Evolutionary conservation across 2,329 filamentous ascomycete species (phyloP).

Genomic region (Diaporthe velutina): DNA sequence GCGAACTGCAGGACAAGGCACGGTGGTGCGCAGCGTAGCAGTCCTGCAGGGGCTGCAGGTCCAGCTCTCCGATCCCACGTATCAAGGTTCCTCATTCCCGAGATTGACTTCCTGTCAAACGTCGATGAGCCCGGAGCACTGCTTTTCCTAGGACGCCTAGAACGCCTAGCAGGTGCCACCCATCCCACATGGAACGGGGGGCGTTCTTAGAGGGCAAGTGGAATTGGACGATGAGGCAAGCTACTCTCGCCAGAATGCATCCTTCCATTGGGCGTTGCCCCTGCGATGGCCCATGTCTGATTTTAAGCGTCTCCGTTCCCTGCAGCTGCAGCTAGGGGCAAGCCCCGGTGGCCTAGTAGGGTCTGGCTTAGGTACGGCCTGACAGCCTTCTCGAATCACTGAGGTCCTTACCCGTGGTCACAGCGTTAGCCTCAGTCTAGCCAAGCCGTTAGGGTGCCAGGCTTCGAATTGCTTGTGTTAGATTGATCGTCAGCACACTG

Average conservation of each 20-base stretch:
- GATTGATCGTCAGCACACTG: neutral
- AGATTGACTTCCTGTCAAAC: slow-evolving; percentile 15
- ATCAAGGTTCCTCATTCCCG: slow-evolving; percentile 1
- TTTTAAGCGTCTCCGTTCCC: slow-evolving; percentile 7
- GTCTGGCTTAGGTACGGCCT: neutral
- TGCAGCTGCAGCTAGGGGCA: slow-evolving; percentile 12
- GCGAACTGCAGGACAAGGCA: neutral
- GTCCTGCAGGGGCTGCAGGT: slow-evolving; percentile 3
- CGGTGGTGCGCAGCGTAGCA: neutral
- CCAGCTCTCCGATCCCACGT: neutral
- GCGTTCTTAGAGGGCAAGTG: neutral
- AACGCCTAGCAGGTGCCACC: neutral
- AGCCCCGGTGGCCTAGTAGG: slow-evolving; percentile 1
- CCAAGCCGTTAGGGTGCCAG: neutral
- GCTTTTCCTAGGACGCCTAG: neutral
- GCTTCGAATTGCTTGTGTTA: neutral
- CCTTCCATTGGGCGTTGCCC: neutral
- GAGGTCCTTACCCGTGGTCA: neutral
- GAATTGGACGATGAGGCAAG: neutral
- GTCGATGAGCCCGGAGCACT: neutral
- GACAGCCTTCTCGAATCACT: slow-evolving; percentile 7
- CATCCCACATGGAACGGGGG: neutral
- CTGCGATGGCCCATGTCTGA: slow-evolving; percentile 10
- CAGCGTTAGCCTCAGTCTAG: neutral
- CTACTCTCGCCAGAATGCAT: neutral